Evolutionary conservation across 2,329 filamentous ascomycete species (phyloP).

Genomic region (Penicillium griseofulvum): DNA sequence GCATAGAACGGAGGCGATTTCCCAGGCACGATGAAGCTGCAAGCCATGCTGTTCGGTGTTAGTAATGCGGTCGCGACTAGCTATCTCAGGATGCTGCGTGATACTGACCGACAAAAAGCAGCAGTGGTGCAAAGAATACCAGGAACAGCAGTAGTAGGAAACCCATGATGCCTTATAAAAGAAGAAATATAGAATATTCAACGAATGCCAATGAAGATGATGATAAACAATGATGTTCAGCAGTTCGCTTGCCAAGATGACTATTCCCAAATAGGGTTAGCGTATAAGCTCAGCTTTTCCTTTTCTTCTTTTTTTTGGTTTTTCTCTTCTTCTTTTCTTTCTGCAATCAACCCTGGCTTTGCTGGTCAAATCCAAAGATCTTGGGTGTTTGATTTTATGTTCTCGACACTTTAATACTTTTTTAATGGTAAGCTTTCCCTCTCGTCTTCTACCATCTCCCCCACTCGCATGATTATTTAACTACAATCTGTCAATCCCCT

Average conservation of each 20-base stretch:
- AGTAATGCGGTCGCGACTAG: slow-evolving; percentile 11
- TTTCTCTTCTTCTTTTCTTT: slow-evolving; percentile 11
- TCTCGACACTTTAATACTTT: slow-evolving; percentile 14
- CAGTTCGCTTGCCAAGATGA: slow-evolving; percentile 10
- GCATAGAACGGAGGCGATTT: slow-evolving; percentile 49
- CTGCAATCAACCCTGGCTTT: slow-evolving; percentile 24
- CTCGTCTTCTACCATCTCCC: background rate
- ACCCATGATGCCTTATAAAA: slow-evolving; percentile 26
- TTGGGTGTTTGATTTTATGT: background rate
- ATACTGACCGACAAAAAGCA: slow-evolving; percentile 37
- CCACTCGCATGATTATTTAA: slow-evolving; percentile 61
- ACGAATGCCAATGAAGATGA: slow-evolving; percentile 7
- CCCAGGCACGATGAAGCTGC: slow-evolving; percentile 57
- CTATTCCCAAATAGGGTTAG: slow-evolving; percentile 17
- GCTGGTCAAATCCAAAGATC: slow-evolving; percentile 28
- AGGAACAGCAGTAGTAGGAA: slow-evolving; percentile 36
- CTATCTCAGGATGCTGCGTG: background rate
- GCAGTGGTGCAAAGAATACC: slow-evolving; percentile 38
- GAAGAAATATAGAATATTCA: slow-evolving; percentile 4
- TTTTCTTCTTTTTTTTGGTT: slow-evolving; percentile 21
- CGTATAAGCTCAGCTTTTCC: slow-evolving; percentile 12
- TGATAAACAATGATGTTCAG: background rate
- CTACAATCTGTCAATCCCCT: slow-evolving; percentile 81
- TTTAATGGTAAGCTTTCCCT: slow-evolving; percentile 32
- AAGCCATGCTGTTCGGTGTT: slow-evolving; percentile 46